These are phyloP conservation scores for Isochrysis galbana DNA, from an alignment of 78 protist genomes.

Conservation along the genomic window DNA sequence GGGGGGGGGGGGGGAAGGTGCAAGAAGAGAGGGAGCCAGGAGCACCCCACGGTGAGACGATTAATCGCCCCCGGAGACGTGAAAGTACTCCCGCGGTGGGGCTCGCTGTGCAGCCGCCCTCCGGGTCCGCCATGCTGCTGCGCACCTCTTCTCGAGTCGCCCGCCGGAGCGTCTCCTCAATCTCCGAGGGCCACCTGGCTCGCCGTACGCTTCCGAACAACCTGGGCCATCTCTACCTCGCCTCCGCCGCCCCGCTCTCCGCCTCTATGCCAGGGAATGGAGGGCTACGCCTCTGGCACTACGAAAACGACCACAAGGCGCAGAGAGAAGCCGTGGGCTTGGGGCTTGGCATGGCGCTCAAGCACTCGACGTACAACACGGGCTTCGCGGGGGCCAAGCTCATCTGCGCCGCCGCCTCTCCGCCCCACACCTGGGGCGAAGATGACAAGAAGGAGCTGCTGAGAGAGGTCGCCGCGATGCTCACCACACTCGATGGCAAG, in stretches of 20 bases:
- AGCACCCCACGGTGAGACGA: no score
- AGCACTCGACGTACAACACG: constrained; percentile 22
- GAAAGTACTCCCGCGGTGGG: no score
- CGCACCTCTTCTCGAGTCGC: no score
- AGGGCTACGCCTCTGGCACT: constrained; percentile 7
- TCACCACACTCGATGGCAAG: not conserved
- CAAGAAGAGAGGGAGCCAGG: no score
- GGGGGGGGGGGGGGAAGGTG: no score
- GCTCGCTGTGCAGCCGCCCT: no score
- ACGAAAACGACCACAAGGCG: not conserved
- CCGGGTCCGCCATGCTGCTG: no score
- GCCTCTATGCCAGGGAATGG: not conserved
- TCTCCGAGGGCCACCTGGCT: no score
- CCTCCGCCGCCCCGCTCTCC: not conserved
- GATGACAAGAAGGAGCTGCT: not conserved
- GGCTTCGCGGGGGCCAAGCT: constrained; percentile 34
- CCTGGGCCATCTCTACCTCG: not conserved
- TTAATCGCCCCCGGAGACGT: no score
- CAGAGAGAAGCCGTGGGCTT: not conserved
- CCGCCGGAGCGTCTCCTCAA: no score
- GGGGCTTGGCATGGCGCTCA: constrained; percentile 31
- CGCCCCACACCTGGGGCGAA: not conserved
- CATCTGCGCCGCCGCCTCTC: not conserved
- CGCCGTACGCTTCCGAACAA: no score
- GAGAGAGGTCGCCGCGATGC: not conserved